These are phyloP conservation scores for Fusarium acutatum DNA, from an alignment of 2,329 filamentous ascomycete genomes.

Conservation along the genomic window DNA sequence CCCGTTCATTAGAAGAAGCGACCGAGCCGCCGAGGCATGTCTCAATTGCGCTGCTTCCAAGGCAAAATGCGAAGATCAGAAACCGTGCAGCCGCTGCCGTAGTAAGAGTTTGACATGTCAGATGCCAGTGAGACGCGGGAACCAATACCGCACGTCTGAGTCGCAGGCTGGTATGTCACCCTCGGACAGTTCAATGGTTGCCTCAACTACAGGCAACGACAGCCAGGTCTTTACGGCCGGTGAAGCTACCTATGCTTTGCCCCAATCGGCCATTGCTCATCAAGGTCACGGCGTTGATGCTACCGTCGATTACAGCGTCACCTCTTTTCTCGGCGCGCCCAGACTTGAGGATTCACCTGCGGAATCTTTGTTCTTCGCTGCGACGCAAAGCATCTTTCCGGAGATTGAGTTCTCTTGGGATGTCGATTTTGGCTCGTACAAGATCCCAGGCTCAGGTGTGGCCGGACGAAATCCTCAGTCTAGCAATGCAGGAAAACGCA, in stretches of 20 bases:
- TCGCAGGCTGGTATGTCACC: conserved; percentile 37
- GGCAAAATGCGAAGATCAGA: conserved; percentile 41
- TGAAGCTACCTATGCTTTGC: conserved; percentile 24
- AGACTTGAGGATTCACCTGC: conserved; percentile 22
- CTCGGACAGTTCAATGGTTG: conserved; percentile 34
- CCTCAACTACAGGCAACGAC: conserved; percentile 30
- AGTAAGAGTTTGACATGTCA: conserved; percentile 39
- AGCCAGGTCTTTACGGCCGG: conserved; percentile 23
- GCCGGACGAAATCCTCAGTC: conserved; percentile 17
- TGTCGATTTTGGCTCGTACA: conserved; percentile 24
- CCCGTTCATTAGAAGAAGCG: conserved; percentile 39
- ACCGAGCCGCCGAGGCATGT: conserved; percentile 40
- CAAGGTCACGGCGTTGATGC: conserved; percentile 25
- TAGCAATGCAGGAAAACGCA: conserved; percentile 24
- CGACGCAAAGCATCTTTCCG: conserved; percentile 21
- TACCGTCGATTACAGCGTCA: conserved; percentile 22
- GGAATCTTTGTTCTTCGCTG: conserved; percentile 25
- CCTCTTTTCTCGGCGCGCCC: conserved; percentile 22
- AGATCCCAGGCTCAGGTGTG: conserved; percentile 15
- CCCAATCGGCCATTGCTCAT: conserved; percentile 13
- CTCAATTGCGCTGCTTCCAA: conserved; percentile 41
- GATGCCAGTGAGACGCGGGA: conserved; percentile 38
- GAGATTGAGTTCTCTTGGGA: conserved; percentile 37
- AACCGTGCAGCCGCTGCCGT: conserved; percentile 40
- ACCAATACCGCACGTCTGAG: conserved; percentile 39